Evolutionary conservation across 768 basidiomycete species (phyloP), one percentile per base, ranked within the genome.

Genomic region (Rubroboletus pulcherrimus): DNA sequence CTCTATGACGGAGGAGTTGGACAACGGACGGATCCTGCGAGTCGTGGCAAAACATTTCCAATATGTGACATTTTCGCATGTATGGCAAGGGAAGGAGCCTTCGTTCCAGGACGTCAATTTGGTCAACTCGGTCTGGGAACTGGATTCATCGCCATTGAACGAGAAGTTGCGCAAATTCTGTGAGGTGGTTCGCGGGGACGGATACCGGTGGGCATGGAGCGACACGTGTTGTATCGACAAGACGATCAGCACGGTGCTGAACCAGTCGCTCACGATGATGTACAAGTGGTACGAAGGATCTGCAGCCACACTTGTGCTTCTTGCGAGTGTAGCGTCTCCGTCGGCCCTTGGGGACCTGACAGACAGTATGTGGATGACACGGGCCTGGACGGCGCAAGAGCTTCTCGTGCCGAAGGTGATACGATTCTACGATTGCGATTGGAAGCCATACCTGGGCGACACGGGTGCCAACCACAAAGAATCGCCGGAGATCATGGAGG

Each of bases 161-260:
- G 14, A 26, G 4, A 54, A 54, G 26, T 15, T 54, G 24, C 39
- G 26, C 17, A 40, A 21, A 6, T 50, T 54, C n/a, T 54, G 47
- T 12, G 24, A 49, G 3, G 19, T 35, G 3, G 54, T 51, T 19
- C 49, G 42, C 14, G 19, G 10, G 2, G 54, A 55, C 9, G 56
- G 57, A 21, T 59, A 49, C 26, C 54, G 57, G 30, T 63, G 26
- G 26, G 26, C 26, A 26, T 26, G 26, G 26, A 26, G 26, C 26
- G 26, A 26, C 26, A 26, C 26, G 26, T 26, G 26, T 26, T 26
- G 26, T 5, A 26, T 26, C 26, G 26, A 26, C 26, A 26, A 26
- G 26, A 26, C 26, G 26, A 26, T 26, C 26, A 26, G 26, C 26
- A 26, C 26, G 26, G 26, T 26, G 26, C 26, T 26, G 26, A 26